Percentiles rank a stretch among this genome's conserved stretches.
Conservation (phyloP, 805 yeast species). For the Saccharomycopsis guyanensis region DNA sequence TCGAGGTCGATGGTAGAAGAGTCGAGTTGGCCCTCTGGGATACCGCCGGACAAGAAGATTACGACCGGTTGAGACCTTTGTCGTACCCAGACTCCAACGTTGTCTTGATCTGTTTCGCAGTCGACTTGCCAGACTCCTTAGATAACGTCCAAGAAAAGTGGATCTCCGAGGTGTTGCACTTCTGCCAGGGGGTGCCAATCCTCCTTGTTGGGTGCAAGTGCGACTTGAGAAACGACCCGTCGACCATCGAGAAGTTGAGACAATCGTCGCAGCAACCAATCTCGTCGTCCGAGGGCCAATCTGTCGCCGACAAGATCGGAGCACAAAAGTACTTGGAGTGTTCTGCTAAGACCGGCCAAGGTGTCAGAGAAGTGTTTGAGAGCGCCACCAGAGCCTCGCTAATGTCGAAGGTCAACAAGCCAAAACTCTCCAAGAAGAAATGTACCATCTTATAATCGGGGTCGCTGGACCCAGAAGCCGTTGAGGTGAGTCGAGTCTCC, state of each 20-base stretch:
- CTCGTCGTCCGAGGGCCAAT: conserved; percentile 72
- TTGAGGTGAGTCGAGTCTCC: not conserved
- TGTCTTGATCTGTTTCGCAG: conserved; percentile 82
- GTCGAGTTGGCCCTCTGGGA: conserved; percentile 95
- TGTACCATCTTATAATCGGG: conserved; percentile 55
- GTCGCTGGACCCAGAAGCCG: too few relatives aligned
- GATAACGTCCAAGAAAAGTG: conserved; percentile 94
- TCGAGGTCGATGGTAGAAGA: conserved; percentile 82
- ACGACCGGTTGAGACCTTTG: conserved; percentile 48
- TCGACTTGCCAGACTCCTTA: conserved; percentile 85
- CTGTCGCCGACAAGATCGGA: conserved; percentile 83
- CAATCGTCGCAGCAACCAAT: conserved; percentile 77
- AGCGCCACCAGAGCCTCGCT: conserved; percentile 89
- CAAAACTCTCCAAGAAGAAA: conserved; percentile 45
- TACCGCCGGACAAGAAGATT: conserved; percentile 98
- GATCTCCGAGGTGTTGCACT: conserved; percentile 89
- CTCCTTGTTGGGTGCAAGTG: conserved; percentile 88
- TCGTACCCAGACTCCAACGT: conserved; percentile 86
- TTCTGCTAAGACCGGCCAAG: conserved; percentile 85
- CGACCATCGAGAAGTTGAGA: conserved; percentile 66
- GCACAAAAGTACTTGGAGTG: conserved; percentile 84
- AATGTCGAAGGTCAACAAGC: conserved; percentile 41
- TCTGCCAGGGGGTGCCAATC: conserved; percentile 91
- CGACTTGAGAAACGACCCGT: conserved; percentile 78
- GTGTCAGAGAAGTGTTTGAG: conserved; percentile 89